phyloP scores from a whole-genome alignment of 225 moss, liverwort and hornwort genomes.

The Pseudisothecium myosuroides region DNA sequence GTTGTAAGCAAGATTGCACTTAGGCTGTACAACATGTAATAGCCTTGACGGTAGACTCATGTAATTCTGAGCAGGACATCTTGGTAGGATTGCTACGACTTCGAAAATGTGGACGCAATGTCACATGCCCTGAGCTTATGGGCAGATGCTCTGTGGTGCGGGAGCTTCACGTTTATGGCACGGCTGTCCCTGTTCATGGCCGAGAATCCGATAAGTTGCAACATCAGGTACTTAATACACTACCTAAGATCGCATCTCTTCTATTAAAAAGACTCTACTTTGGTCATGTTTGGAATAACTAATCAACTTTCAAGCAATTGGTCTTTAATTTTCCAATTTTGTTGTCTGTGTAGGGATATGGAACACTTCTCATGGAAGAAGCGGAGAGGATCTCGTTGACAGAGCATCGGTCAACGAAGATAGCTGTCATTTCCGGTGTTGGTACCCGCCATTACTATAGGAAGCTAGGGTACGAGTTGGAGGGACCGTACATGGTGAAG shows the following conservation, averaged over 20 bases:
- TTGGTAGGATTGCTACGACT: slow-evolving; percentile 91
- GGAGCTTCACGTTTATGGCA: slow-evolving; percentile 98
- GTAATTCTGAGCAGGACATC: slow-evolving; percentile 53
- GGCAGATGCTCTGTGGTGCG: slow-evolving; percentile 96
- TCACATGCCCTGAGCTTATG: slow-evolving; percentile 72
- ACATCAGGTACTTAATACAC: slow-evolving; percentile 56
- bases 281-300: neutral
- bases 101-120: slow-evolving; percentile 83
- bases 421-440: slow-evolving; percentile 92
- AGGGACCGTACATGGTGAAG: slow-evolving; percentile 99
- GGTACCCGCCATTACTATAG: slow-evolving; percentile 98
- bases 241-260: neutral
- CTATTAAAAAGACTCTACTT: neutral
- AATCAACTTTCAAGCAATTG: neutral
- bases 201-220: slow-evolving; percentile 93
- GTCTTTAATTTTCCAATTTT: neutral
- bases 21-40: neutral
- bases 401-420: slow-evolving; percentile 80
- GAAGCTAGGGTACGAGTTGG: slow-evolving; percentile 93
- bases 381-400: slow-evolving; percentile 73
- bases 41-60: neutral
- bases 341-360: slow-evolving; percentile 60
- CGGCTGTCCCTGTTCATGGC: slow-evolving; percentile 94
- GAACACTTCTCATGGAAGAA: slow-evolving; percentile 96
- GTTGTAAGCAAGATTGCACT: neutral